Evolutionary conservation across 1,284 basidiomycete genomes (phyloP).

Genomic region (Tetrapyrgos nigripes): DNA sequence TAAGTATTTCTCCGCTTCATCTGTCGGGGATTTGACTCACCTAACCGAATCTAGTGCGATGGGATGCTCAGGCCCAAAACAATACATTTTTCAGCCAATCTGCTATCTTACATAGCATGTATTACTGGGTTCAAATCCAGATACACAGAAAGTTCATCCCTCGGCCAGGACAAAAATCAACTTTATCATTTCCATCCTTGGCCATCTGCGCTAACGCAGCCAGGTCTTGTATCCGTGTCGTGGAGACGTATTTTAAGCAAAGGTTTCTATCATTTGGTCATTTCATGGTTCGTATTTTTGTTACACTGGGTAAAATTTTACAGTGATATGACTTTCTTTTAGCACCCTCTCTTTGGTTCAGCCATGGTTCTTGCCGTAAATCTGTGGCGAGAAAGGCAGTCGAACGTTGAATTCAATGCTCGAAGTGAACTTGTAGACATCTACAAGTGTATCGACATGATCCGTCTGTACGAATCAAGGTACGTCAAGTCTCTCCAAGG

Average conservation of each 20-base stretch:
- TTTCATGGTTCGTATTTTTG: slow-evolving; percentile 18
- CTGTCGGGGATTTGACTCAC: background rate
- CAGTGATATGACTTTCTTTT: background rate
- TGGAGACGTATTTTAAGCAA: slow-evolving; percentile 20
- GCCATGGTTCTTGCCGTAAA: slow-evolving; percentile 4
- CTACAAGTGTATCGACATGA: slow-evolving; percentile 3
- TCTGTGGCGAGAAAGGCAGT: background rate
- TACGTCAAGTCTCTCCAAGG: background rate
- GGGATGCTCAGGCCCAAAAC: slow-evolving; percentile 56
- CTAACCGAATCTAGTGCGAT: slow-evolving; percentile 42
- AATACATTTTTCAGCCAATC: slow-evolving; percentile 58
- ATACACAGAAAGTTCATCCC: slow-evolving; percentile 64
- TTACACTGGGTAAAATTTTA: background rate
- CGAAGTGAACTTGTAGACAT: background rate
- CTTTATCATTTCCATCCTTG: slow-evolving; percentile 30
- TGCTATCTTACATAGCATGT: slow-evolving; percentile 48
- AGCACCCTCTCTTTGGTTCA: background rate
- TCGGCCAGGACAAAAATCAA: slow-evolving; percentile 45
- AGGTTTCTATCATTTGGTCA: slow-evolving; percentile 21
- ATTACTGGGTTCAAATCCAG: slow-evolving; percentile 46
- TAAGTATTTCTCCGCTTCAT: slow-evolving; percentile 30
- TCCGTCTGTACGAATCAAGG: slow-evolving; percentile 5
- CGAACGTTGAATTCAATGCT: background rate
- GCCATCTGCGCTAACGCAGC: slow-evolving; percentile 40
- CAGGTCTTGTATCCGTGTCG: slow-evolving; percentile 30